Conservation (phyloP, 345 rosid species). For the Citrus medica region DNA sequence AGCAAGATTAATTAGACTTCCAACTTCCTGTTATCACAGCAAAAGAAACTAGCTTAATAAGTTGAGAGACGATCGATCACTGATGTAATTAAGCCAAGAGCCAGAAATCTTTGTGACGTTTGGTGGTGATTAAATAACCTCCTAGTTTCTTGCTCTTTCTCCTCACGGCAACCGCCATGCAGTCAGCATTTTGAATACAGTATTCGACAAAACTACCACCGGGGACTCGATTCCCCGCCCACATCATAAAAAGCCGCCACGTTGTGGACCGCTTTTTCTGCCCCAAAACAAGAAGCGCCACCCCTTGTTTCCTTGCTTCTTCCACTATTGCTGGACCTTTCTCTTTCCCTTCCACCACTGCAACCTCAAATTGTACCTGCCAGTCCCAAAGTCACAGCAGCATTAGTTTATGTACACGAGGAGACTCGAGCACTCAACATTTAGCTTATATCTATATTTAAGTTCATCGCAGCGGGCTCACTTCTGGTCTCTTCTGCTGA, state of each 20-base stretch:
- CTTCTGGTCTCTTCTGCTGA: constrained; percentile 81
- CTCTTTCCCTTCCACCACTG: constrained; percentile 69
- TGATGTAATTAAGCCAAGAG: constrained; percentile 56
- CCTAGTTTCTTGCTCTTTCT: constrained; percentile 79
- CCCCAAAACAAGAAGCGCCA: constrained; percentile 60
- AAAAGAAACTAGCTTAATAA: not conserved
- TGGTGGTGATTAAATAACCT: constrained; percentile 90
- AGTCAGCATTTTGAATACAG: constrained; percentile 76
- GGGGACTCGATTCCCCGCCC: constrained; percentile 47
- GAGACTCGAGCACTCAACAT: too few relatives aligned
- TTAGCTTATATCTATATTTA: too few relatives aligned
- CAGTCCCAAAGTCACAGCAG: not conserved
- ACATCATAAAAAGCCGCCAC: constrained; percentile 78
- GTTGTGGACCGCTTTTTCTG: constrained; percentile 71
- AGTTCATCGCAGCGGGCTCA: not conserved
- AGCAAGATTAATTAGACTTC: not conserved
- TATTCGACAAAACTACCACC: constrained; percentile 71
- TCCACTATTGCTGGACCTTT: constrained; percentile 79
- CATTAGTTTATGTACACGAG: too few relatives aligned
- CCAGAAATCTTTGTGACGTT: constrained; percentile 96
- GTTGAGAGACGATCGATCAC: not conserved
- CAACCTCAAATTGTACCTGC: constrained; percentile 63
- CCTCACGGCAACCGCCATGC: constrained; percentile 92
- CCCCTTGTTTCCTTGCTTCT: constrained; percentile 73
- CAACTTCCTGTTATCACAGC: not conserved